Evolutionary conservation across 2,329 filamentous ascomycete species (phyloP).

Genomic region (Aspergillus carbonarius): DNA sequence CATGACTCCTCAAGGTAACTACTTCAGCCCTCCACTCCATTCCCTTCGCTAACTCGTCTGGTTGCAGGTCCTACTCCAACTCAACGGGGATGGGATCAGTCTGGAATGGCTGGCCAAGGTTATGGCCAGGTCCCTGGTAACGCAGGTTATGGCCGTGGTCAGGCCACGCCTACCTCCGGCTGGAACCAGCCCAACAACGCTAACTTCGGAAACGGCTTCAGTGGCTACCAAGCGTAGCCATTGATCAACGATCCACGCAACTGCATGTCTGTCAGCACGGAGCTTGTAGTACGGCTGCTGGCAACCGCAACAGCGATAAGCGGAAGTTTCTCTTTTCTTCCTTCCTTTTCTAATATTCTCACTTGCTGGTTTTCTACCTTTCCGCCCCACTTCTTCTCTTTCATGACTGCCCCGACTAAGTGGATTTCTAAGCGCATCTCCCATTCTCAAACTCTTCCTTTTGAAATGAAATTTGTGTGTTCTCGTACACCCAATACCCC

Average conservation of each 20-base stretch:
- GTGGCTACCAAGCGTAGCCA: conserved; percentile 59
- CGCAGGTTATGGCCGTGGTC: conserved; percentile 79
- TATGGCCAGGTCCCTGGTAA: conserved; percentile 68
- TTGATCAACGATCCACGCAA: conserved; percentile 4
- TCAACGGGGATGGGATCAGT: conserved; percentile 57
- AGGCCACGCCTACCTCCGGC: conserved; percentile 52
- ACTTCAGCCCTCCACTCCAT: conserved; percentile 16
- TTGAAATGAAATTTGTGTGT: conserved; percentile 45
- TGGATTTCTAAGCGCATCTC: conserved; percentile 41
- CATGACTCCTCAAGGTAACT: conserved; percentile 60
- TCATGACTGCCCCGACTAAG: conserved; percentile 32
- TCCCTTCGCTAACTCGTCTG: conserved; percentile 13
- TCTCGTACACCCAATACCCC: conserved; percentile 45
- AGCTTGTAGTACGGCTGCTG: conserved; percentile 15
- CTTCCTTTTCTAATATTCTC: conserved; percentile 19
- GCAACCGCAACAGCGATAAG: conserved; percentile 17
- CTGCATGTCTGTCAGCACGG: conserved; percentile 13
- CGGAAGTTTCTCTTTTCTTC: conserved; percentile 14
- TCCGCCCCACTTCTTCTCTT: conserved; percentile 19
- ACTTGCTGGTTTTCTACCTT: conserved; percentile 20
- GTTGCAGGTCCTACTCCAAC: conserved; percentile 54
- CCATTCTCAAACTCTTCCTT: conserved; percentile 37
- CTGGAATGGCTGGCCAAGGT: conserved; percentile 46
- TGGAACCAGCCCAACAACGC: conserved; percentile 54
- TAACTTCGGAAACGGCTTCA: conserved; percentile 57